Evolutionary conservation across 345 rosid genomes (phyloP).

Genomic region (Brassica carinata): DNA sequence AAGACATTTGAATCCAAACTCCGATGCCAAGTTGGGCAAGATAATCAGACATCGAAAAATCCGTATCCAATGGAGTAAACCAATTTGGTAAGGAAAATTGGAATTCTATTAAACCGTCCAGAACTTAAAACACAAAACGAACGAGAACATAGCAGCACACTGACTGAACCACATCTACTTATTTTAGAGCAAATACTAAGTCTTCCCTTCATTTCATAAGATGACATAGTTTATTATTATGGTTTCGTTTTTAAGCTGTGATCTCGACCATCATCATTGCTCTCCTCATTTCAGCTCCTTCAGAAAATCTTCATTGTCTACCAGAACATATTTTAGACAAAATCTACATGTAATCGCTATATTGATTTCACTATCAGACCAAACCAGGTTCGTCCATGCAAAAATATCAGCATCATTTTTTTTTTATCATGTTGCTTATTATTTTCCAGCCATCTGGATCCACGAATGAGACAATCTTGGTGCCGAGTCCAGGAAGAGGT

Average conservation of each 20-base stretch:
- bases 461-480: conserved; percentile 77
- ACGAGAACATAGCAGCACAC: conserved; percentile 12
- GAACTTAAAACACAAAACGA: conserved; percentile 1
- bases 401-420: background rate
- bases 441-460: conserved; percentile 99
- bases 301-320: conserved; percentile 89
- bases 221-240: conserved; percentile 20
- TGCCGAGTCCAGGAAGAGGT: conserved; percentile 84
- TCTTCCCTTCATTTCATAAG: background rate
- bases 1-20: background rate
- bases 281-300: conserved; percentile 61
- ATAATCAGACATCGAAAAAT: background rate
- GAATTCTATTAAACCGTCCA: conserved; percentile 6
- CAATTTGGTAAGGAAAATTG: background rate
- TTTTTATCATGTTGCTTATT: conserved; percentile 28
- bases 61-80: background rate
- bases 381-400: background rate
- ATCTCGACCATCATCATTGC: conserved; percentile 10
- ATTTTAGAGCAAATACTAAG: background rate
- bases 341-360: background rate
- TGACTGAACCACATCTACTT: conserved; percentile 11
- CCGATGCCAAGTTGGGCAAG: background rate
- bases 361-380: background rate
- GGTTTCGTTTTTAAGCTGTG: background rate
- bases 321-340: conserved; percentile 48